phyloP scores from a whole-genome alignment of 2,329 filamentous ascomycete species.

The Calonectria montana region DNA sequence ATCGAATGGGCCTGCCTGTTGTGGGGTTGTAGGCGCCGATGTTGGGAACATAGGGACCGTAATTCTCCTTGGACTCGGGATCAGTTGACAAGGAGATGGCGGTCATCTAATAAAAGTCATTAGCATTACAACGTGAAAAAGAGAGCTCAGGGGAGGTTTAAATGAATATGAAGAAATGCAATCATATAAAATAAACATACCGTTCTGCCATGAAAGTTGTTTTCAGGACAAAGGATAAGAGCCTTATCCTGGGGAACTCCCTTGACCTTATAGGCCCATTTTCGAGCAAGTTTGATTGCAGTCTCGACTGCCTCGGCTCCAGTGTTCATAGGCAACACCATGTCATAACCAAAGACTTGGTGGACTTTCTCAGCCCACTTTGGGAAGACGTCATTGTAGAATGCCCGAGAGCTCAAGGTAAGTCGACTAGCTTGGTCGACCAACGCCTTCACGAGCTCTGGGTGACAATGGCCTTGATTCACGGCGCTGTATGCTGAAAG shows the following conservation, averaged over 20 bases:
- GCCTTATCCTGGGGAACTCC: conserved; percentile 19
- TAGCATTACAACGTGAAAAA: neutral
- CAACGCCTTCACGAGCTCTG: conserved; percentile 90
- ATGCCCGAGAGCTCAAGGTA: conserved; percentile 92
- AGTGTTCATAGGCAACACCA: conserved; percentile 98
- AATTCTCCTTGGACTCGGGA: conserved; percentile 94
- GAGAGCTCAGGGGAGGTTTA: neutral
- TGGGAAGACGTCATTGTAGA: conserved; percentile 98
- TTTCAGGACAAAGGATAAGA: conserved; percentile 74
- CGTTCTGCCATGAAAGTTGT: conserved; percentile 97
- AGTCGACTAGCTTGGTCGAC: conserved; percentile 89
- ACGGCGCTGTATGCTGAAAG: conserved; percentile 95
- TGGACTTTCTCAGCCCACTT: conserved; percentile 94
- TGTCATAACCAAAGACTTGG: conserved; percentile 91
- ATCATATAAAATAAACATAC: conserved; percentile 61
- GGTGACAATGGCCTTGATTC: conserved; percentile 98
- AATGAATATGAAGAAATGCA: neutral
- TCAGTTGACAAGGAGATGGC: conserved; percentile 97
- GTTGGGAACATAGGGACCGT: conserved; percentile 93
- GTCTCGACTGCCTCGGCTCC: conserved; percentile 76
- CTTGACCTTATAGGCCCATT: conserved; percentile 30
- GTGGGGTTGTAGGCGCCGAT: conserved; percentile 82
- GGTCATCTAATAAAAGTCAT: conserved; percentile 72
- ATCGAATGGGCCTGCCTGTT: conserved; percentile 81
- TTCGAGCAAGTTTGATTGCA: conserved; percentile 26